Conservation (phyloP, 2,329 filamentous ascomycete genomes). For the Pyricularia grisea region DNA sequence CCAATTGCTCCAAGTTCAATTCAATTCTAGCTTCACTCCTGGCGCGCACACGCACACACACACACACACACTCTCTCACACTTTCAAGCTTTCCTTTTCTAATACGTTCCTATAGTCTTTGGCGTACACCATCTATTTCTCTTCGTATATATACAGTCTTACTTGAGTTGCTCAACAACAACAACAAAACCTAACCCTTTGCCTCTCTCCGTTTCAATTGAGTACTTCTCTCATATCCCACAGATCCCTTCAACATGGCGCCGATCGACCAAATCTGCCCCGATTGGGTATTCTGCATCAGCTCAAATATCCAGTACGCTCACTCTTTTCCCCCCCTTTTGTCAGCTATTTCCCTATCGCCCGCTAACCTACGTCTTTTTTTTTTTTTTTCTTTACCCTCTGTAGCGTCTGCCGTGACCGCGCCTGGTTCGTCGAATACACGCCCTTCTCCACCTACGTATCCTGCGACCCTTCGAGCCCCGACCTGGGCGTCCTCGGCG, state of each 20-base stretch:
- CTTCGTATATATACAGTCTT: not conserved
- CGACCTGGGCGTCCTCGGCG: not conserved
- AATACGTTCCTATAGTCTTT: not conserved
- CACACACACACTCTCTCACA: too few species aligned
- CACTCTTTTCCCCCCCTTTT: not conserved
- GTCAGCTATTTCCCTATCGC: not conserved
- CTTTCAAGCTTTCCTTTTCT: too few species aligned
- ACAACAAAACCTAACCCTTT: not conserved
- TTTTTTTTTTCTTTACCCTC: not conserved
- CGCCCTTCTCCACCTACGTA: not conserved
- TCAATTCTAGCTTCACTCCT: too few species aligned
- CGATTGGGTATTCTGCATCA: not conserved
- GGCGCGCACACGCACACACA: too few species aligned
- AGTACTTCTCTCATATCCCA: not conserved
- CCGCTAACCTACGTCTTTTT: not conserved
- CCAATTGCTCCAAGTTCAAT: too few species aligned
- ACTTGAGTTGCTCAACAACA: too few species aligned
- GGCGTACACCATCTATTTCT: not conserved
- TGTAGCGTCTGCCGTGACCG: not conserved
- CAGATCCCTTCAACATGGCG: not conserved
- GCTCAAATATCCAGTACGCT: not conserved
- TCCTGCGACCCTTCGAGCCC: not conserved
- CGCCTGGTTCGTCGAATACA: slow-evolving; percentile 1
- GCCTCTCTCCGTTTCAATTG: not conserved
- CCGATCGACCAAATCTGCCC: not conserved